phyloP scores from a whole-genome alignment of 805 yeast species.

The Metschnikowia borealis region DNA sequence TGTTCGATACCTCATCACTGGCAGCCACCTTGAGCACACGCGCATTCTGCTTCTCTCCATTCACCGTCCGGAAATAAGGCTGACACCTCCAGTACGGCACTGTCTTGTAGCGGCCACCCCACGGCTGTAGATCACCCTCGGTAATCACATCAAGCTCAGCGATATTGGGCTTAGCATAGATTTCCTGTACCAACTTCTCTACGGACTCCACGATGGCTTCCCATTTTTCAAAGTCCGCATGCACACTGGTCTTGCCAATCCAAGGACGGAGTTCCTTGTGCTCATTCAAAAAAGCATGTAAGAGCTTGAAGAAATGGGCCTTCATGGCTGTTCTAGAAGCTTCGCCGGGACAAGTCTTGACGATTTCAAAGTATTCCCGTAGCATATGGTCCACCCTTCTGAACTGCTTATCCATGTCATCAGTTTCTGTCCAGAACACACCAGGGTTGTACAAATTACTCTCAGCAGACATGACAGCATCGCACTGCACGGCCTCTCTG shows the following conservation, averaged over 20 bases:
- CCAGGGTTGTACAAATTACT: conserved; percentile 94
- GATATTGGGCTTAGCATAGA: conserved; percentile 51
- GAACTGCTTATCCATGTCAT: conserved; percentile 59
- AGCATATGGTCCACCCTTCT: conserved; percentile 82
- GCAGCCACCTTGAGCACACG: conserved; percentile 39
- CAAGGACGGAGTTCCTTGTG: conserved; percentile 76
- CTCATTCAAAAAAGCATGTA: conserved; percentile 72
- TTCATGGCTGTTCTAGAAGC: conserved; percentile 86
- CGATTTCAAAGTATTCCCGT: conserved; percentile 86
- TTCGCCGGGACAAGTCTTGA: conserved; percentile 52
- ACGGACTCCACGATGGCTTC: conserved; percentile 56
- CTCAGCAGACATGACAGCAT: conserved; percentile 97
- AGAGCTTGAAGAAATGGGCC: conserved; percentile 83
- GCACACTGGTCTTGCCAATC: conserved; percentile 53
- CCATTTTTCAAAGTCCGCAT: conserved; percentile 38
- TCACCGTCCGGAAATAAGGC: conserved; percentile 87
- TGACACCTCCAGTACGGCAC: conserved; percentile 97
- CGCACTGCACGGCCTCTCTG: conserved; percentile 59
- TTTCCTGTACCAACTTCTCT: conserved; percentile 59
- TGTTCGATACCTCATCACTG: conserved; percentile 12
- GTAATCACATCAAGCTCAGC: conserved; percentile 51
- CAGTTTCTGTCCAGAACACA: conserved; percentile 58
- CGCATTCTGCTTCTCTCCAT: conserved; percentile 56
- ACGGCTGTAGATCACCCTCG: conserved; percentile 50
- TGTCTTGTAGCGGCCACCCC: conserved; percentile 80